phyloP scores from a whole-genome alignment of 2,329 filamentous ascomycete species.

The Botrytis porri region DNA sequence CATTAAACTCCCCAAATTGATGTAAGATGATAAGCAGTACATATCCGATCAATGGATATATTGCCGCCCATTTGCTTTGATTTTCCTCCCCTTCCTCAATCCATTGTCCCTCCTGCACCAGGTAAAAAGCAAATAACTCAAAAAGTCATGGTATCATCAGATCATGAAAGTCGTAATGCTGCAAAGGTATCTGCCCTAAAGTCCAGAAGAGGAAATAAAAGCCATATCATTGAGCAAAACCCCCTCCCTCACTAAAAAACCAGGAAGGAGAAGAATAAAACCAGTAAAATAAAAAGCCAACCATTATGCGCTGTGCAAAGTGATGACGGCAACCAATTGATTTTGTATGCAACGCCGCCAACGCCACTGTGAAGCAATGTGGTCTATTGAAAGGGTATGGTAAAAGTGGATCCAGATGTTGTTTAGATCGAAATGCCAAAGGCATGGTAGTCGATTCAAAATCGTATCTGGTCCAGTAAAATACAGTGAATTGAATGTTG shows the following conservation, averaged over 20 bases:
- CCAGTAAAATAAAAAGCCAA: conserved; percentile 17
- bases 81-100: not conserved
- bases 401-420: conserved; percentile 31
- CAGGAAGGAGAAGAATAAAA: conserved; percentile 14
- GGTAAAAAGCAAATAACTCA: not conserved
- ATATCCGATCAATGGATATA: conserved; percentile 9
- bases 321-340: conserved; percentile 23
- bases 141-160: conserved; percentile 16
- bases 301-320: conserved; percentile 16
- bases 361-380: conserved; percentile 23
- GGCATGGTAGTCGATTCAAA: conserved; percentile 24
- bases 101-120: not conserved
- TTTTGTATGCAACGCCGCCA: conserved; percentile 26
- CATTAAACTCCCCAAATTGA: conserved; percentile 20
- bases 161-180: conserved; percentile 21
- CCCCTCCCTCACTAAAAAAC: conserved; percentile 5
- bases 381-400: conserved; percentile 28
- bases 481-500: conserved; percentile 36
- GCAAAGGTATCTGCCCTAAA: conserved; percentile 2
- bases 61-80: not conserved
- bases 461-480: conserved; percentile 35
- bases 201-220: conserved; percentile 10
- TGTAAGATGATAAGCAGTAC: conserved; percentile 9
- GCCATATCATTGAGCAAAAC: conserved; percentile 17
- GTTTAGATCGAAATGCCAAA: conserved; percentile 28